A percentile compares a stretch with the other conserved stretches of the same genome.
These are phyloP conservation scores for Cryptococcus sp. DNA, from an alignment of 1,284 basidiomycete genomes.

Conservation along the genomic window DNA sequence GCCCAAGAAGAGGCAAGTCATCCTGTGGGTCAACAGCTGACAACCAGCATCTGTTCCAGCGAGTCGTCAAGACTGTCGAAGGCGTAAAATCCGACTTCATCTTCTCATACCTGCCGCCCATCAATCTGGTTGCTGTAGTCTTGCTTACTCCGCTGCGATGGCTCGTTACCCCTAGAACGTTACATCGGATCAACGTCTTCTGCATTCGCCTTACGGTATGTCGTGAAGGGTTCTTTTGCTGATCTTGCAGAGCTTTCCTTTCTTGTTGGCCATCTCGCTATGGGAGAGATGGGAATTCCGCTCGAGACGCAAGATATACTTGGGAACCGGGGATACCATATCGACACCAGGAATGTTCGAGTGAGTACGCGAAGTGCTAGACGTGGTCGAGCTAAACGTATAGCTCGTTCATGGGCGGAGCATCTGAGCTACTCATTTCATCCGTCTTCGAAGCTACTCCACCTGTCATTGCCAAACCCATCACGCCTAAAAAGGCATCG, in stretches of 20 bases:
- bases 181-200: conserved; percentile 76
- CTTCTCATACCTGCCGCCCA: conserved; percentile 81
- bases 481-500: conserved; percentile 16
- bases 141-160: conserved; percentile 71
- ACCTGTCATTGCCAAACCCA: conserved; percentile 10
- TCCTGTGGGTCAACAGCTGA: not conserved
- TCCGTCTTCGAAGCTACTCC: conserved; percentile 42
- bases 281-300: conserved; percentile 62
- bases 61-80: conserved; percentile 78
- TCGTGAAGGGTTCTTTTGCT: not conserved
- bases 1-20: conserved; percentile 66
- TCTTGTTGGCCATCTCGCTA: conserved; percentile 66
- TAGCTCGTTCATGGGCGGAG: conserved; percentile 40
- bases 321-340: conserved; percentile 12
- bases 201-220: conserved; percentile 66
- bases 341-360: conserved; percentile 27
- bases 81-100: conserved; percentile 82
- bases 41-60: conserved; percentile 74
- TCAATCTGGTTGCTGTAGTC: conserved; percentile 56
- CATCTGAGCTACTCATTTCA: conserved; percentile 34
- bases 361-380: conserved; percentile 17
- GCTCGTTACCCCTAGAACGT: conserved; percentile 61
- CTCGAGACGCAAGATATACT: conserved; percentile 17
- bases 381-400: not conserved
- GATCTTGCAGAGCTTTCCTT: conserved; percentile 60